Percentiles rank a stretch among this genome's conserved stretches.
These are phyloP conservation scores for Metschnikowia proteae DNA, from an alignment of 805 yeast species.

Conservation along the genomic window DNA sequence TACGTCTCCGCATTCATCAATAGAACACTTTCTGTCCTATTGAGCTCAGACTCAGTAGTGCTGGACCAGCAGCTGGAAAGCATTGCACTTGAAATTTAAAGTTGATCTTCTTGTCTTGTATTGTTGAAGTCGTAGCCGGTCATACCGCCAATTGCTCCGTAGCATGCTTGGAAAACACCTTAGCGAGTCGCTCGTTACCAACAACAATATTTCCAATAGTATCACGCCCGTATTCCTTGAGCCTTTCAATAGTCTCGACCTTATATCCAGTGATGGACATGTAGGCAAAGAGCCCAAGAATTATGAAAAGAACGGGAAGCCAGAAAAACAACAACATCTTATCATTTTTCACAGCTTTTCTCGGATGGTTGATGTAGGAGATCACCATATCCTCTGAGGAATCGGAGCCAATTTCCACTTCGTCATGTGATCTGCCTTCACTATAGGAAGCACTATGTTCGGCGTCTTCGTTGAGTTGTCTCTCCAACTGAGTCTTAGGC, in stretches of 20 bases:
- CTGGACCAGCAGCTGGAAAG: not conserved
- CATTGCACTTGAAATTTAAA: not conserved
- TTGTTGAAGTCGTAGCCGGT: not conserved
- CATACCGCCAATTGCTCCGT: not conserved
- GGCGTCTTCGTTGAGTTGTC: slow-evolving; percentile 24
- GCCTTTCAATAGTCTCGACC: slow-evolving; percentile 33
- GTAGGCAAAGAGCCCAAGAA: slow-evolving; percentile 49
- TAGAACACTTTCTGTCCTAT: not conserved
- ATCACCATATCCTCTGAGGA: slow-evolving; percentile 43
- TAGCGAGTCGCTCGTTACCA: slow-evolving; percentile 40
- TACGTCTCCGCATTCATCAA: not conserved
- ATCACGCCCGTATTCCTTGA: slow-evolving; percentile 33
- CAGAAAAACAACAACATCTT: slow-evolving; percentile 85
- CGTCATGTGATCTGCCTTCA: slow-evolving; percentile 20
- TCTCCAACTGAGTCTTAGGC: slow-evolving; percentile 35
- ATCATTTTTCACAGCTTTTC: slow-evolving; percentile 61
- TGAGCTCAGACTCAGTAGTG: not conserved
- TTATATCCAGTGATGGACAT: slow-evolving; percentile 38
- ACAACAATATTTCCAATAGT: slow-evolving; percentile 41
- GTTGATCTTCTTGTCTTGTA: not conserved
- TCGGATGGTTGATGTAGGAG: slow-evolving; percentile 40
- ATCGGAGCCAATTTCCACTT: slow-evolving; percentile 35
- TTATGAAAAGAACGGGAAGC: slow-evolving; percentile 69
- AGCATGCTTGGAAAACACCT: slow-evolving; percentile 28
- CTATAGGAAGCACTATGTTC: not conserved